Evolutionary conservation across 345 rosid species (phyloP).

Genomic region (Eucalyptus regnans): DNA sequence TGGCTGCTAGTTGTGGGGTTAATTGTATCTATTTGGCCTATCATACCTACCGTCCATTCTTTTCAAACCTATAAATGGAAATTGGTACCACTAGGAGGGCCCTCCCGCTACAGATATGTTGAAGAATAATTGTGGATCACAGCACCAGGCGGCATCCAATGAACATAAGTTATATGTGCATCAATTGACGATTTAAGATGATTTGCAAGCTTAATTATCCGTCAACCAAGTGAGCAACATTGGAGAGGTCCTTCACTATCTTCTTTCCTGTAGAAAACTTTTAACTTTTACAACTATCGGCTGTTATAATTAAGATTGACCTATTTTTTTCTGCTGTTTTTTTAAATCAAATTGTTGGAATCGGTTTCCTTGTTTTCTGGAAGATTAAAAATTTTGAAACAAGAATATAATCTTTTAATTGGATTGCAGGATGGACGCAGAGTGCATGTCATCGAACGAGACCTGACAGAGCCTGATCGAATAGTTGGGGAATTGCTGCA

Average conservation of each 20-base stretch:
- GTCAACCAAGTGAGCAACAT: not conserved
- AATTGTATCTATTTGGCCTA: not conserved
- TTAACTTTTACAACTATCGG: not conserved
- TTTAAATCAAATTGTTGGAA: not conserved
- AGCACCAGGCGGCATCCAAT: not conserved
- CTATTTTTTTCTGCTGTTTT: not conserved
- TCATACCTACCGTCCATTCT: not conserved
- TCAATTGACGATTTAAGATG: not conserved
- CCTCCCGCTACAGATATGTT: not conserved
- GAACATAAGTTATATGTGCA: not conserved
- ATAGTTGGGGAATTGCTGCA: slow-evolving; percentile 72
- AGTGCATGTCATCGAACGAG: slow-evolving; percentile 65
- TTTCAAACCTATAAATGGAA: not conserved
- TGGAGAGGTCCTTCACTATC: not conserved
- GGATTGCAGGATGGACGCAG: slow-evolving; percentile 51
- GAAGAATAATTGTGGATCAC: not conserved
- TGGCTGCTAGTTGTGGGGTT: not conserved
- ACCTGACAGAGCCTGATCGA: slow-evolving; percentile 58
- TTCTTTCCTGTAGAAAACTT: not conserved
- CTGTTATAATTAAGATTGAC: not conserved
- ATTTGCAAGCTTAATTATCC: not conserved
- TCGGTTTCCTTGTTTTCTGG: not conserved
- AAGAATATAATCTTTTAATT: not conserved
- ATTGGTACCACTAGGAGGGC: not conserved
- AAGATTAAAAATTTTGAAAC: not conserved